Percentiles rank a stretch among this genome's conserved stretches.
Conservation (phyloP, 257 asterid genomes). For the Ballota nigra region DNA sequence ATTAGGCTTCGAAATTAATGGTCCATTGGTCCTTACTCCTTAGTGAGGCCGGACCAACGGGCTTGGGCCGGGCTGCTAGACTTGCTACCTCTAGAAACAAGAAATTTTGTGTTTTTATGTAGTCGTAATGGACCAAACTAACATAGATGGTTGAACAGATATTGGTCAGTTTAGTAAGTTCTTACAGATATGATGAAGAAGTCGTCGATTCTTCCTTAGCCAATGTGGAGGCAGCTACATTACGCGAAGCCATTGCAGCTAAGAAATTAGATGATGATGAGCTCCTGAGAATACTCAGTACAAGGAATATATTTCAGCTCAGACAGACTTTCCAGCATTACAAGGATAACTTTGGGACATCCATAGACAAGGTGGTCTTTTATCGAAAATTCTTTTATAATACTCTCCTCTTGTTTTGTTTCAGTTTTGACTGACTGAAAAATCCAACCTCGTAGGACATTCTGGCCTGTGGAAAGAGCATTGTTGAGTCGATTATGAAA, state of each 20-base stretch:
- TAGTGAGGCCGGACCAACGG: too few species aligned
- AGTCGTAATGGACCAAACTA: not conserved
- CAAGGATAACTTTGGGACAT: slow-evolving; percentile 46
- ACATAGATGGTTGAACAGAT: slow-evolving; percentile 36
- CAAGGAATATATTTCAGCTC: slow-evolving; percentile 66
- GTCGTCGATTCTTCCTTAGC: slow-evolving; percentile 50
- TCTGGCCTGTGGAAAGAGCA: slow-evolving; percentile 47
- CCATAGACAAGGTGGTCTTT: slow-evolving; percentile 55
- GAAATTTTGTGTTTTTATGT: not conserved
- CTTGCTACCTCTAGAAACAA: not conserved
- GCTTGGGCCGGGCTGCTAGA: not conserved
- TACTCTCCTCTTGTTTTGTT: not conserved
- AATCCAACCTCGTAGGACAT: slow-evolving; percentile 47
- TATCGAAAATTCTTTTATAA: not conserved
- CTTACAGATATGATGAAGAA: slow-evolving; percentile 65
- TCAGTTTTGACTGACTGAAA: not conserved
- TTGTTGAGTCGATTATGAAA: slow-evolving; percentile 47
- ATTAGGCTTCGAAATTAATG: not conserved
- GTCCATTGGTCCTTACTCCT: too few species aligned
- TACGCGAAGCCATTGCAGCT: slow-evolving; percentile 44
- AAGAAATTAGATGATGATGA: slow-evolving; percentile 47
- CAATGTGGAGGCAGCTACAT: slow-evolving; percentile 55
- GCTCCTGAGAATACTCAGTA: slow-evolving; percentile 48
- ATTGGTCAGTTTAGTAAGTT: slow-evolving; percentile 59
- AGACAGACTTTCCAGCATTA: slow-evolving; percentile 62